Percentiles rank a stretch among this genome's conserved stretches.
These are phyloP conservation scores for Ophiostoma sp. DNA, from an alignment of 2,329 filamentous ascomycete species.

Conservation along the genomic window DNA sequence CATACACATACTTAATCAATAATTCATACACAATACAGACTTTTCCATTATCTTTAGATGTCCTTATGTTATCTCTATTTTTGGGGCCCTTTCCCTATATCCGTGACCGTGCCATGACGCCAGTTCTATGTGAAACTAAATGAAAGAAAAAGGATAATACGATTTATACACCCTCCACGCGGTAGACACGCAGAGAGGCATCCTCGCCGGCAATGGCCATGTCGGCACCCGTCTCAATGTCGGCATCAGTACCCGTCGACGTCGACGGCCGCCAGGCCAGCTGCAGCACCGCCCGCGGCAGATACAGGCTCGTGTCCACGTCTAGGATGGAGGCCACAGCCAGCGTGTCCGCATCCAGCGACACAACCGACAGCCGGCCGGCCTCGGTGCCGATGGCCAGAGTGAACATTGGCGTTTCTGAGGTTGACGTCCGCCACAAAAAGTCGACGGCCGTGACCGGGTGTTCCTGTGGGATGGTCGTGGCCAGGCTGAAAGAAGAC, in stretches of 20 bases:
- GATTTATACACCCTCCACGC: slow-evolving; percentile 36
- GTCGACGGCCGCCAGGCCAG: slow-evolving; percentile 62
- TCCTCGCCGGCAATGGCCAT: slow-evolving; percentile 62
- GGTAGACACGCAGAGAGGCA: slow-evolving; percentile 60
- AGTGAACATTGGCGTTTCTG: slow-evolving; percentile 38
- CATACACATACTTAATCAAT: neutral
- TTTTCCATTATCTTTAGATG: neutral
- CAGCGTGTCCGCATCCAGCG: slow-evolving; percentile 42
- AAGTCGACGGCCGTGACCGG: slow-evolving; percentile 75
- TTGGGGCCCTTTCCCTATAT: neutral
- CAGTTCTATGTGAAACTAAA: neutral
- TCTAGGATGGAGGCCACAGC: slow-evolving; percentile 40
- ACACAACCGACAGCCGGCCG: slow-evolving; percentile 49
- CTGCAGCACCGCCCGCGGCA: slow-evolving; percentile 66
- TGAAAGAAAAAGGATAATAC: neutral
- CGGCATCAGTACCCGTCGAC: neutral
- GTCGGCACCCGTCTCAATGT: slow-evolving; percentile 34
- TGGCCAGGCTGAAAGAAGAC: slow-evolving; percentile 51
- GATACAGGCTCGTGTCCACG: slow-evolving; percentile 46
- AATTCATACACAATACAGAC: neutral
- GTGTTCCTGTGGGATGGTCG: slow-evolving; percentile 55
- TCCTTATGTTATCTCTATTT: neutral
- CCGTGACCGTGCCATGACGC: neutral
- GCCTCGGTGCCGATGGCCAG: slow-evolving; percentile 61
- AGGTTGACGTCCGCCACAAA: slow-evolving; percentile 38